Conservation (phyloP, 202 grass and related monocot genomes). For the Panicum hallii region DNA sequence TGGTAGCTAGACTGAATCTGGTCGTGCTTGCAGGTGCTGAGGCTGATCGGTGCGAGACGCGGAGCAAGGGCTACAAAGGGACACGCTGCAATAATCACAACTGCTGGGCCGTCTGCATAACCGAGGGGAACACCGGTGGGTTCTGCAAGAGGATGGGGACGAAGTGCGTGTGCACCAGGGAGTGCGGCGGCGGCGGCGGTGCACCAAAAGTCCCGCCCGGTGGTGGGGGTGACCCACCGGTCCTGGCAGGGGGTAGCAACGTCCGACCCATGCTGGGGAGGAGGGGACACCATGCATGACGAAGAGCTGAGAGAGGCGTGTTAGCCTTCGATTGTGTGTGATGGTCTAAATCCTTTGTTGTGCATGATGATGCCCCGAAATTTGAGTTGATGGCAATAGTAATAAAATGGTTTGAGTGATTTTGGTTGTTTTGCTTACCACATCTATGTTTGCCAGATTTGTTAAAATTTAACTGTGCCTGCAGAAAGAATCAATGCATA, state of each 20-base stretch:
- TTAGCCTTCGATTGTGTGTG: not conserved
- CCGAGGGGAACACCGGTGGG: constrained; percentile 4
- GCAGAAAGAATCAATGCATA: not conserved
- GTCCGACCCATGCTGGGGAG: too few species aligned
- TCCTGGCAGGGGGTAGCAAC: not conserved
- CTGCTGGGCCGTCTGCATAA: not conserved
- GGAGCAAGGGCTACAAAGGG: not conserved
- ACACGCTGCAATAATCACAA: not conserved
- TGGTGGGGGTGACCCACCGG: not conserved
- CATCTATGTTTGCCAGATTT: not conserved
- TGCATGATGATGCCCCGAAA: not conserved
- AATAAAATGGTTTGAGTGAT: not conserved
- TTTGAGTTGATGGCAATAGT: not conserved
- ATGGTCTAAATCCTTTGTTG: not conserved
- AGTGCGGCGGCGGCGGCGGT: not conserved
- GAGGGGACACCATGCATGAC: not conserved
- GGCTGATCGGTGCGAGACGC: not conserved
- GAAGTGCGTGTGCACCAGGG: constrained; percentile 20
- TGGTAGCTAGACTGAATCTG: not conserved
- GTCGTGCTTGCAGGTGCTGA: not conserved
- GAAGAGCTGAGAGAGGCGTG: not conserved
- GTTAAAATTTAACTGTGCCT: too few species aligned
- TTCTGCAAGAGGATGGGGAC: not conserved
- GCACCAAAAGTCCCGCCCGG: not conserved
- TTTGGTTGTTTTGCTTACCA: not conserved